Evolutionary conservation across 75 land plant genomes (phyloP).

Genomic region (Larix kaempferi): DNA sequence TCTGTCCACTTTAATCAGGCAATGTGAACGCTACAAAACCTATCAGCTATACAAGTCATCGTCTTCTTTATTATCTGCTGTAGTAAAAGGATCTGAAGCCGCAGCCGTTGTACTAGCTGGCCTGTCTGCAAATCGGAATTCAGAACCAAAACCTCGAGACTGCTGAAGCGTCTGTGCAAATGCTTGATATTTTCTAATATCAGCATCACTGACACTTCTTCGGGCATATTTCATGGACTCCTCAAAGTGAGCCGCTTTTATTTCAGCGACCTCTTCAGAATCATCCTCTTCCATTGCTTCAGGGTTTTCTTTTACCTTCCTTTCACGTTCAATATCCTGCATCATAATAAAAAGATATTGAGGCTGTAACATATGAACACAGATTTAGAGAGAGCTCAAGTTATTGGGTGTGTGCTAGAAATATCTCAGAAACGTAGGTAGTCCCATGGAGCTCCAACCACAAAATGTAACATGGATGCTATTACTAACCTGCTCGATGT

Average conservation of each 20-base stretch:
- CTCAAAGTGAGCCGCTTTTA: slow-evolving; percentile 52
- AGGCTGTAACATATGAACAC: no score
- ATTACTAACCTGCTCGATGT: slow-evolving; percentile 52
- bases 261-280: slow-evolving; percentile 43
- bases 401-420: no score
- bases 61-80: slow-evolving; percentile 23
- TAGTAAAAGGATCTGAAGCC: slow-evolving; percentile 20
- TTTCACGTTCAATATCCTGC: slow-evolving; percentile 50
- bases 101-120: slow-evolving; percentile 15
- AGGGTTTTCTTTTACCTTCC: slow-evolving; percentile 36
- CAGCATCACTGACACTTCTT: slow-evolving; percentile 58
- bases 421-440: no score
- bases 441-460: no score
- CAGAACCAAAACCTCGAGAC: slow-evolving; percentile 51
- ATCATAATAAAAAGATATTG: background rate
- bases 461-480: no score
- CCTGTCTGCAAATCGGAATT: slow-evolving; percentile 46
- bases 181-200: slow-evolving; percentile 50
- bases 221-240: slow-evolving; percentile 61
- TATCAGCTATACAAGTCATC: slow-evolving; percentile 41
- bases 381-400: no score
- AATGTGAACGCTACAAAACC: slow-evolving; percentile 19
- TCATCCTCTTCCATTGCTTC: slow-evolving; percentile 61
- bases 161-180: slow-evolving; percentile 66
- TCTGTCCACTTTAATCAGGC: background rate